A percentile compares a stretch with the other conserved stretches of the same genome.
These are phyloP conservation scores for Hypoxylon sp. DNA, from an alignment of 2,329 filamentous ascomycete species.

Conservation along the genomic window DNA sequence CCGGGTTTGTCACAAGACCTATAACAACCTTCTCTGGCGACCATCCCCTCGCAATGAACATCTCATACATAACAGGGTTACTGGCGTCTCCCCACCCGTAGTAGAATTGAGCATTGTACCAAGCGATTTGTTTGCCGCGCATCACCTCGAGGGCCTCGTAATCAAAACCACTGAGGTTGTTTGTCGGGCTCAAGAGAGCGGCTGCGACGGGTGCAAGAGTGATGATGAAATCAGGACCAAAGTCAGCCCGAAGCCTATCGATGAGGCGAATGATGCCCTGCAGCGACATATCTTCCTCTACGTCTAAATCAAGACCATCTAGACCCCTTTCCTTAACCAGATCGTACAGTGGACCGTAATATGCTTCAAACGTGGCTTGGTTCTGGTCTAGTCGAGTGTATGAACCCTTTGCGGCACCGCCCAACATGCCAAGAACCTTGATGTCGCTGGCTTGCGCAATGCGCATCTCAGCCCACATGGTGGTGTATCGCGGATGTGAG, in stretches of 20 bases:
- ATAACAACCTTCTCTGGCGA: constrained; percentile 73
- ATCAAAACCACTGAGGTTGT: constrained; percentile 77
- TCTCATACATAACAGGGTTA: constrained; percentile 57
- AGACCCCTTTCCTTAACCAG: constrained; percentile 66
- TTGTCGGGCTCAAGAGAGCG: constrained; percentile 68
- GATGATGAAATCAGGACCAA: constrained; percentile 73
- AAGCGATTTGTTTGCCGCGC: constrained; percentile 70
- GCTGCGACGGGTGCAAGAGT: constrained; percentile 82
- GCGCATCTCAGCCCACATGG: constrained; percentile 75
- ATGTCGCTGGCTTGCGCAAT: constrained; percentile 74
- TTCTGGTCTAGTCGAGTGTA: constrained; percentile 64
- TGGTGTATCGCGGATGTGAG: constrained; percentile 66
- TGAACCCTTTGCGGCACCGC: constrained; percentile 77
- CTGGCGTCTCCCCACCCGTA: constrained; percentile 79
- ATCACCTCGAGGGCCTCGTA: constrained; percentile 74
- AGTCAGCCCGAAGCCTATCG: constrained; percentile 70
- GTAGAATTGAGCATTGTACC: constrained; percentile 89
- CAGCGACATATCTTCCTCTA: constrained; percentile 77
- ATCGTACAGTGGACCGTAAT: constrained; percentile 71
- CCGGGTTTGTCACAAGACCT: constrained; percentile 77
- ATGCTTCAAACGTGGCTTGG: constrained; percentile 68
- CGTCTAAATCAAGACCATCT: constrained; percentile 75
- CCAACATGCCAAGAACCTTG: constrained; percentile 82
- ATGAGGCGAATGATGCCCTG: constrained; percentile 69
- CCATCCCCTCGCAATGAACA: constrained; percentile 66